A percentile compares a stretch with the other conserved stretches of the same genome.
phyloP scores from a whole-genome alignment of 1,284 basidiomycete genomes.

The Coriolopsis trogii region DNA sequence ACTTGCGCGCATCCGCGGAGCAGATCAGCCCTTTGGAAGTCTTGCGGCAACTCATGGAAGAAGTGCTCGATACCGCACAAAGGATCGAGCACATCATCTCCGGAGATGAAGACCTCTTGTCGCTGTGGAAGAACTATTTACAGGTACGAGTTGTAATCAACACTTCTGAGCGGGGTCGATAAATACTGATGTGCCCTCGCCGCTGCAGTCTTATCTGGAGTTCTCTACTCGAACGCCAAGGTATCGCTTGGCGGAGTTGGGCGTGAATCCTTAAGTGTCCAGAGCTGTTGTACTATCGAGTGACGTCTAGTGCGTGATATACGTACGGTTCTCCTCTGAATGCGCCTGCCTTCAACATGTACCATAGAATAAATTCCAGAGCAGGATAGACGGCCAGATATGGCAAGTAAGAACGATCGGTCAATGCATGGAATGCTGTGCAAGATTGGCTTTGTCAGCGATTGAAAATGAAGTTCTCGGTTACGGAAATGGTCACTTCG shows the following conservation, averaged over 20 bases:
- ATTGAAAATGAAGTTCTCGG: no score
- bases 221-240: constrained; percentile 18
- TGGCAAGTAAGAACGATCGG: background rate
- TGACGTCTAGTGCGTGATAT: background rate
- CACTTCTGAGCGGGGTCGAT: background rate
- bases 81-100: constrained; percentile 11
- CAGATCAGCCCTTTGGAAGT: constrained; percentile 9
- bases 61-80: constrained; percentile 19
- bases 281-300: background rate
- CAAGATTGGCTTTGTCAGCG: no score
- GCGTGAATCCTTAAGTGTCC: background rate
- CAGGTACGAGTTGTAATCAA: constrained; percentile 6
- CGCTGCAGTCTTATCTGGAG: constrained; percentile 12
- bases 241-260: constrained; percentile 19
- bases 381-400: background rate
- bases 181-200: no score
- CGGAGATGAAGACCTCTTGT: constrained; percentile 9
- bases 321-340: no score
- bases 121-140: constrained; percentile 16
- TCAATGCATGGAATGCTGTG: background rate
- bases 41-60: constrained; percentile 11
- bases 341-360: background rate
- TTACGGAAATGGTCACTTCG: no score
- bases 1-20: constrained; percentile 18
- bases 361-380: no score